Conservation (phyloP, 2,329 filamentous ascomycete species). For the Penicillium fuscoglaucum region DNA sequence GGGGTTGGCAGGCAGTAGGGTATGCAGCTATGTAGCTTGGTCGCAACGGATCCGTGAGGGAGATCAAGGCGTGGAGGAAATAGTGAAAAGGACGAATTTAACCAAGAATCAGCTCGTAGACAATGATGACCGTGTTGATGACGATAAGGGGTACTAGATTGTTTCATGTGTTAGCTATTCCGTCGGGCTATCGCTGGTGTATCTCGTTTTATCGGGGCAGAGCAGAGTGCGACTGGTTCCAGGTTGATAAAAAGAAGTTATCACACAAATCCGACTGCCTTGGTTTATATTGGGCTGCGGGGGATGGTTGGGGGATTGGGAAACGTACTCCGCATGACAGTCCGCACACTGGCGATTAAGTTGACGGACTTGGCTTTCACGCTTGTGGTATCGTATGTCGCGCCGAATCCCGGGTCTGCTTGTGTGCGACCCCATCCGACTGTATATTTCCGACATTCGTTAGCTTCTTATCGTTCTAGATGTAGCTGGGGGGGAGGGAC, state of each 20-base stretch:
- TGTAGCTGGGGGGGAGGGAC: conserved; percentile 12
- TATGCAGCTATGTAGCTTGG: not conserved
- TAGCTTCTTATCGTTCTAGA: conserved; percentile 6
- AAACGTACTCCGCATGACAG: conserved; percentile 83
- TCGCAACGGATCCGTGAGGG: not conserved
- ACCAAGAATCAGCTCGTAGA: conserved; percentile 77
- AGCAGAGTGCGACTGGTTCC: not conserved
- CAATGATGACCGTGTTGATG: conserved; percentile 78
- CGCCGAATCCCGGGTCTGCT: conserved; percentile 74
- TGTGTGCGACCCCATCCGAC: conserved; percentile 73
- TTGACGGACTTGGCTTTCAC: conserved; percentile 86
- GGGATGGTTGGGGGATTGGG: not conserved
- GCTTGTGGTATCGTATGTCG: conserved; percentile 68
- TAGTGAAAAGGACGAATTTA: conserved; percentile 42
- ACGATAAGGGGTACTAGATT: conserved; percentile 75
- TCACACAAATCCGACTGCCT: not conserved
- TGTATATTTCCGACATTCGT: conserved; percentile 39
- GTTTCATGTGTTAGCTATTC: not conserved
- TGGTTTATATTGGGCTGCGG: not conserved
- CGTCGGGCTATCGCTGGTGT: not conserved
- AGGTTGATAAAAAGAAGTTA: not conserved
- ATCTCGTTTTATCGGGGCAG: not conserved
- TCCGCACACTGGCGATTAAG: conserved; percentile 85
- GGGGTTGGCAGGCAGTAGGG: not conserved
- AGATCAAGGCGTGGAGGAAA: not conserved